Conservation (phyloP, 352 stramenopile species). For the Globisporangium nunn region DNA sequence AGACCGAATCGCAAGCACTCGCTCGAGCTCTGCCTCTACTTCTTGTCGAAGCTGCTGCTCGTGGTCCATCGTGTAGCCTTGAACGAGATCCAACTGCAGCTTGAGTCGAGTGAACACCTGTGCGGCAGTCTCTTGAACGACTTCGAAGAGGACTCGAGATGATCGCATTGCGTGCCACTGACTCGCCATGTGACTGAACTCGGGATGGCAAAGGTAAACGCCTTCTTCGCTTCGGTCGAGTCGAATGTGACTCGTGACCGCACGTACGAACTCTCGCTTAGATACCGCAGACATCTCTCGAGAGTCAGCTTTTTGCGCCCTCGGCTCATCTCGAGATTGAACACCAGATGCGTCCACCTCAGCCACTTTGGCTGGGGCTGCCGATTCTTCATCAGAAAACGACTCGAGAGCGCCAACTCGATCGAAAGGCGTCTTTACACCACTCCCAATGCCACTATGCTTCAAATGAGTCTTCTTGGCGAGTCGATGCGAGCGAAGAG, state of each 20-base stretch:
- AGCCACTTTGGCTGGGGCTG: not conserved
- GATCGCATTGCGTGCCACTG: not conserved
- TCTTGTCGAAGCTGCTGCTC: constrained; percentile 7
- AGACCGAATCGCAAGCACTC: constrained; percentile 19
- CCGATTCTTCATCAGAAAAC: too few relatives aligned
- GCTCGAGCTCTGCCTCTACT: constrained; percentile 14
- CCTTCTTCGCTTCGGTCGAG: not conserved
- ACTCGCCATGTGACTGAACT: not conserved
- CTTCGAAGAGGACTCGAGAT: constrained; percentile 17
- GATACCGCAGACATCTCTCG: not conserved
- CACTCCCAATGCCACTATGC: not conserved
- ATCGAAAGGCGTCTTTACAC: not conserved
- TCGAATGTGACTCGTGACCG: not conserved
- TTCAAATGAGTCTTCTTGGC: not conserved
- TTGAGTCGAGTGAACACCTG: constrained; percentile 2
- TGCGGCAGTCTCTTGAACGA: constrained; percentile 13
- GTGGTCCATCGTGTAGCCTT: not conserved
- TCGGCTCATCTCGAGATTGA: not conserved
- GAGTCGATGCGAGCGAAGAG: not conserved
- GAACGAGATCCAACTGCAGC: not conserved
- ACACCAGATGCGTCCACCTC: not conserved
- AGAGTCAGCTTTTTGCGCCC: not conserved
- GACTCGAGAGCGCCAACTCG: too few relatives aligned
- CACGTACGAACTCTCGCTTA: not conserved
- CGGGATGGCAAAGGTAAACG: not conserved